Evolutionary conservation across 768 basidiomycete genomes (phyloP).

Genomic region (Xanthoconium purpureum): DNA sequence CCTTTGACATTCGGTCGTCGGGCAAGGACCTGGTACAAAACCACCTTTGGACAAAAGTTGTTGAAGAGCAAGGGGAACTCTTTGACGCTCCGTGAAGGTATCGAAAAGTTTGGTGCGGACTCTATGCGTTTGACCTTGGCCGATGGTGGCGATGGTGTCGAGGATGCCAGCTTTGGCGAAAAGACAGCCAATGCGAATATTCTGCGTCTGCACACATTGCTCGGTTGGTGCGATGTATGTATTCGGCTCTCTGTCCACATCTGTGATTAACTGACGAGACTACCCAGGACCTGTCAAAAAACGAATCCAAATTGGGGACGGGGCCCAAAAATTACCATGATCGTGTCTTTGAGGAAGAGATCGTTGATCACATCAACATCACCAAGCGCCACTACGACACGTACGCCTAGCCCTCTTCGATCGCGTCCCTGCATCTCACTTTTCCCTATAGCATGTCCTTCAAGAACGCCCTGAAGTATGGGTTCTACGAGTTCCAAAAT

Average conservation of each 20-base stretch:
- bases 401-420: conserved; percentile 46
- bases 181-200: conserved; percentile 97
- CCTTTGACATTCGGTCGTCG: conserved; percentile 96
- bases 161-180: conserved; percentile 99
- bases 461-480: conserved; percentile 93
- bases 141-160: conserved; percentile 95
- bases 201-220: conserved; percentile 83
- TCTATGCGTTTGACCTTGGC: conserved; percentile 89
- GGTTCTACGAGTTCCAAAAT: conserved; percentile 93
- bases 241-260: background rate
- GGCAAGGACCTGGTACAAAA: conserved; percentile 97
- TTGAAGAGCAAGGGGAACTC: conserved; percentile 95
- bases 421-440: background rate
- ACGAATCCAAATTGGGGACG: conserved; percentile 64
- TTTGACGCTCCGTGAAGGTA: conserved; percentile 82
- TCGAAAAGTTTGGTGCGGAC: conserved; percentile 96
- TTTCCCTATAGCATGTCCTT: conserved; percentile 69
- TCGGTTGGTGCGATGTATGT: conserved; percentile 87
- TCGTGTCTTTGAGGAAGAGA: conserved; percentile 84
- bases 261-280: background rate
- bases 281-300: conserved; percentile 73
- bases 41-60: conserved; percentile 98
- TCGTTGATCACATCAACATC: conserved; percentile 79
- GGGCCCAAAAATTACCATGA: conserved; percentile 83
- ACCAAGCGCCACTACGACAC: conserved; percentile 78